Conservation (phyloP, 1,284 basidiomycete species). For the Quambalaria eucalypti region DNA sequence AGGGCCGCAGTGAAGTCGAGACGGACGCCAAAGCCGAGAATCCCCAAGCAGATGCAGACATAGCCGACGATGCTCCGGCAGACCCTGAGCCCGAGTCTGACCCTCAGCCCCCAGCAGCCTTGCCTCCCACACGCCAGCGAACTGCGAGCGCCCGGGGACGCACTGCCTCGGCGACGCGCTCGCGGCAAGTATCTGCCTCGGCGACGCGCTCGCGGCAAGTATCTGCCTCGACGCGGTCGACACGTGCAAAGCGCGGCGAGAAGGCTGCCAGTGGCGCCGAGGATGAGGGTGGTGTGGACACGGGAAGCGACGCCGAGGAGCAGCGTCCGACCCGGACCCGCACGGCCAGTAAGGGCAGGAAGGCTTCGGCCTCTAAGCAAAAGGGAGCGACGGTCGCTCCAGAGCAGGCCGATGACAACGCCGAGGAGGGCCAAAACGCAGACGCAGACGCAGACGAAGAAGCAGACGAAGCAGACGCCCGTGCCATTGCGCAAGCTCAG, state of each 20-base stretch:
- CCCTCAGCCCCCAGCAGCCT: neutral
- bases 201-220: too few relatives aligned
- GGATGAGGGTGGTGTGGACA: too few relatives aligned
- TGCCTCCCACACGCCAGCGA: neutral
- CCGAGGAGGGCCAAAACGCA: neutral
- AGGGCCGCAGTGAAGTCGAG: neutral
- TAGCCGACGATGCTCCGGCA: neutral
- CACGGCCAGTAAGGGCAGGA: neutral
- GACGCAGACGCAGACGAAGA: neutral
- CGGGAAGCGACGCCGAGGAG: neutral
- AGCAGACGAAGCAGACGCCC: neutral
- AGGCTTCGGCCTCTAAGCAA: neutral
- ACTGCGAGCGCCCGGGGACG: neutral
- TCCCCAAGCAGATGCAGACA: neutral
- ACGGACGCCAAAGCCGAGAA: neutral
- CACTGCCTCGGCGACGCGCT: too few relatives aligned
- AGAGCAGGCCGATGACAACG: neutral
- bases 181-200: too few relatives aligned
- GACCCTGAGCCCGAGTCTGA: too few relatives aligned
- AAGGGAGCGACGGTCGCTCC: too few relatives aligned
- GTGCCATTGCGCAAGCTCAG: too few relatives aligned
- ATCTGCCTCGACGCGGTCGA: neutral
- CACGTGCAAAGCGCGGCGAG: neutral
- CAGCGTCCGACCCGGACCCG: neutral
- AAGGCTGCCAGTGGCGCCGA: too few relatives aligned